These are phyloP conservation scores for Sphagnum magellanicum DNA, from an alignment of 228 moss, liverwort and hornwort genomes.

Conservation along the genomic window DNA sequence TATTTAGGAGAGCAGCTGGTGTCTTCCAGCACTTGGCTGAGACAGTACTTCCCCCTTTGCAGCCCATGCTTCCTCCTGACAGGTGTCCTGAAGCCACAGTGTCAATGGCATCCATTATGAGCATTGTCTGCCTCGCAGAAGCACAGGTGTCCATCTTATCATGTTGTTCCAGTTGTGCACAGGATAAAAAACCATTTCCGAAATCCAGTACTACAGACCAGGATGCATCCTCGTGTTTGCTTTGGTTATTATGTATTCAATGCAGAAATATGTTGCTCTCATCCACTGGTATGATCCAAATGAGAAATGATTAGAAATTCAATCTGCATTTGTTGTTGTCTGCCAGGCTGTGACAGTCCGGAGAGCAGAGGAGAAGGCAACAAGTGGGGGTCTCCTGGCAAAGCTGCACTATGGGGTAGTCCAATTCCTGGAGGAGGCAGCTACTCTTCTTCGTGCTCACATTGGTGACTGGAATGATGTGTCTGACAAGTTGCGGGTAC, in stretches of 20 bases:
- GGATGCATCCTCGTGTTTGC: too few relatives aligned
- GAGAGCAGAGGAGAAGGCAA: slow-evolving; percentile 90
- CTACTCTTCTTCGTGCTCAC: slow-evolving; percentile 53
- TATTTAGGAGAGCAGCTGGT: slow-evolving; percentile 84
- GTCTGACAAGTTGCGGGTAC: slow-evolving; percentile 80
- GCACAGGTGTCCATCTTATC: slow-evolving; percentile 60
- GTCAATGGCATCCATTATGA: slow-evolving; percentile 73
- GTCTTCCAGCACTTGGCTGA: slow-evolving; percentile 78
- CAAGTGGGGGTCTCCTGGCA: slow-evolving; percentile 85
- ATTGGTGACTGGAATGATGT: slow-evolving; percentile 77
- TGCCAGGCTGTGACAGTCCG: slow-evolving; percentile 88
- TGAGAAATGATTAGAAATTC: too few relatives aligned
- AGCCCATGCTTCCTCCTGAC: slow-evolving; percentile 41
- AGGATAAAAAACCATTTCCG: too few relatives aligned
- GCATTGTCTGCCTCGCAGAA: slow-evolving; percentile 86
- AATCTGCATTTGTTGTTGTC: too few relatives aligned
- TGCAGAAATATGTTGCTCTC: neutral
- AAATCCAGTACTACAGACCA: too few relatives aligned
- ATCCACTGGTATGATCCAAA: too few relatives aligned
- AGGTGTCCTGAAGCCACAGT: slow-evolving; percentile 67
- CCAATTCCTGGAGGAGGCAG: slow-evolving; percentile 84
- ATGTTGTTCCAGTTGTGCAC: neutral
- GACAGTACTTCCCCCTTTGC: slow-evolving; percentile 55
- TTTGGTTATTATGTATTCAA: neutral
- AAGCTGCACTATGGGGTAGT: slow-evolving; percentile 99